phyloP scores from a whole-genome alignment of 306 rosid species.

The Rosa rugosa region DNA sequence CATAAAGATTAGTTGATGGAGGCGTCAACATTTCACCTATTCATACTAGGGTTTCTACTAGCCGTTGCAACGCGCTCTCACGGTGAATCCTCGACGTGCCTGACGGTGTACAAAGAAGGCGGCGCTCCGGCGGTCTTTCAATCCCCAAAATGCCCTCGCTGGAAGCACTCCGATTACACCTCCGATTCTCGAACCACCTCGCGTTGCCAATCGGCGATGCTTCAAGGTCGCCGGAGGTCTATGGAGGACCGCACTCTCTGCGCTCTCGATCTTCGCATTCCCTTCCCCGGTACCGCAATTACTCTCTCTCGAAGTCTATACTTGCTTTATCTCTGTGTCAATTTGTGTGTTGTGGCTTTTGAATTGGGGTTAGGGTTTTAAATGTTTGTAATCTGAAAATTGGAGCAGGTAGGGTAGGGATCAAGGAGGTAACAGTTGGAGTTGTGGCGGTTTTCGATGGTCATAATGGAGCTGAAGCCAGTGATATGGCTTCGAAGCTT shows the following conservation, averaged over 20 bases:
- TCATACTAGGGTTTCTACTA: constrained; percentile 45
- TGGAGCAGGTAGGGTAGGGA: constrained; percentile 58
- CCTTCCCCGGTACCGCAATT: constrained; percentile 57
- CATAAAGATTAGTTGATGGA: background rate
- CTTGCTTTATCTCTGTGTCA: background rate
- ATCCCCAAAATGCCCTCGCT: constrained; percentile 91
- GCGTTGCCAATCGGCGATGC: constrained; percentile 66
- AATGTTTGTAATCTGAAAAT: constrained; percentile 14
- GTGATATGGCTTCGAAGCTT: constrained; percentile 89
- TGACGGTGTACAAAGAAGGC: constrained; percentile 73
- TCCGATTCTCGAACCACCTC: constrained; percentile 41
- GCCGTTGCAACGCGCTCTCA: constrained; percentile 20
- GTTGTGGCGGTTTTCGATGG: constrained; percentile 93
- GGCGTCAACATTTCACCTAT: constrained; percentile 5
- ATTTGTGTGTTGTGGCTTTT: background rate
- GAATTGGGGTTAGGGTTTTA: constrained; percentile 15
- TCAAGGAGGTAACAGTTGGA: constrained; percentile 79
- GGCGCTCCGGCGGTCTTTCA: constrained; percentile 92
- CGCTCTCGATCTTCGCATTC: constrained; percentile 72
- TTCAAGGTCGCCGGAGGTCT: constrained; percentile 66
- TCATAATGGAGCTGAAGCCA: constrained; percentile 93
- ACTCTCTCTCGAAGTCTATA: constrained; percentile 10
- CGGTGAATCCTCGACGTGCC: constrained; percentile 78
- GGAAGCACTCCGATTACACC: constrained; percentile 63
- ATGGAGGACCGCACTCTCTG: constrained; percentile 91